Evolutionary conservation across 768 basidiomycete species (phyloP).

Genomic region (Suillus lakei): DNA sequence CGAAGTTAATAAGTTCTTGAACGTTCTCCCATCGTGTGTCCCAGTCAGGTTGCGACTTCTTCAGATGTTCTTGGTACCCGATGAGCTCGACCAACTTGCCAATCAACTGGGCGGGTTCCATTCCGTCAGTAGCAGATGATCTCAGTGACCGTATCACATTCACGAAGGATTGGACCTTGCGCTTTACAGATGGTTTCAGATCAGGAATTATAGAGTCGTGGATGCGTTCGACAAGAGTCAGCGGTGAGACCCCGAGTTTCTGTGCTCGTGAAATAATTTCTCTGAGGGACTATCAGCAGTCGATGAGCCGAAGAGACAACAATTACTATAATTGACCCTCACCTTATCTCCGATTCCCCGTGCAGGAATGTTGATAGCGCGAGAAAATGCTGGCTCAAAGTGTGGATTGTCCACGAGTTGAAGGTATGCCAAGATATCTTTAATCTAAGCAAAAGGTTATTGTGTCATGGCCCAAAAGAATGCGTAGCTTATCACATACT

Average conservation of each 20-base stretch:
- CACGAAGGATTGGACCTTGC: slow-evolving; percentile 66
- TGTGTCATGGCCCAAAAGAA: background rate
- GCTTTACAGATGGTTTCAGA: slow-evolving; percentile 67
- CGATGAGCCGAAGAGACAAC: background rate
- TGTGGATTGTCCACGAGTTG: slow-evolving; percentile 80
- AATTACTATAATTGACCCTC: slow-evolving; percentile 5
- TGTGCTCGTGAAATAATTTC: slow-evolving; percentile 62
- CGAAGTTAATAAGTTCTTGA: slow-evolving; percentile 81
- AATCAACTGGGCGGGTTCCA: slow-evolving; percentile 67
- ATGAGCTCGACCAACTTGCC: slow-evolving; percentile 57
- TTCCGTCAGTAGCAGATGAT: slow-evolving; percentile 58
- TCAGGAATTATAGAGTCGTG: slow-evolving; percentile 63
- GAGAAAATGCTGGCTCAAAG: slow-evolving; percentile 67
- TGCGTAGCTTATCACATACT: slow-evolving; percentile 39
- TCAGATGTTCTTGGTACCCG: slow-evolving; percentile 70
- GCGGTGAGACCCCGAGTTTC: slow-evolving; percentile 53
- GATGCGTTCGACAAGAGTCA: slow-evolving; percentile 68
- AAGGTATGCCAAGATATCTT: slow-evolving; percentile 81
- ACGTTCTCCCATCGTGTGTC: slow-evolving; percentile 86
- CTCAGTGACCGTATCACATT: slow-evolving; percentile 56
- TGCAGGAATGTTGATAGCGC: slow-evolving; percentile 75
- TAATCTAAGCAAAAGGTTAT: slow-evolving; percentile 52
- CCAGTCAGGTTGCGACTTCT: slow-evolving; percentile 73
- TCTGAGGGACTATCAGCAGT: slow-evolving; percentile 53
- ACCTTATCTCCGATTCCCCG: slow-evolving; percentile 84